Percentiles rank a stretch among this genome's conserved stretches.
Evolutionary conservation across 164 flowering plant species (phyloP).

Genomic region (Saururus chinensis): DNA sequence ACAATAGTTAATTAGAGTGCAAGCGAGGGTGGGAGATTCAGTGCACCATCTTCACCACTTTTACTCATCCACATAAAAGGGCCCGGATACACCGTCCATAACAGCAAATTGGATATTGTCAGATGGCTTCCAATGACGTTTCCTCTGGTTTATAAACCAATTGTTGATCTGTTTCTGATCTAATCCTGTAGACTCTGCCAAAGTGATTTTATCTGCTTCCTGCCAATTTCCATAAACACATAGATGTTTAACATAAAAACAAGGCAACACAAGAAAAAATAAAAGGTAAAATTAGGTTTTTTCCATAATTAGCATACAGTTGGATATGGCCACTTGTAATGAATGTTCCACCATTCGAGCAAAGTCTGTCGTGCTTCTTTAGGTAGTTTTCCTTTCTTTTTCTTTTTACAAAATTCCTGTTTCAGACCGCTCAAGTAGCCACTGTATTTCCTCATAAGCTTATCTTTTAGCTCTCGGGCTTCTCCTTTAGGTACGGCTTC

Average conservation of each 20-base stretch:
- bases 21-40: no score
- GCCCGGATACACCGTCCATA: constrained; percentile 39
- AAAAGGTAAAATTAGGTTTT: no score
- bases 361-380: constrained; percentile 54
- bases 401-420: constrained; percentile 66
- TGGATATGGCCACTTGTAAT: constrained; percentile 73
- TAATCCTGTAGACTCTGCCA: constrained; percentile 48
- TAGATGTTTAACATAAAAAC: no score
- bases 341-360: constrained; percentile 67
- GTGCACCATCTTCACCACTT: neutral
- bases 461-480: constrained; percentile 53
- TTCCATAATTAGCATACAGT: constrained; percentile 23
- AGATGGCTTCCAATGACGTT: constrained; percentile 71
- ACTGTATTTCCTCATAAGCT: constrained; percentile 46
- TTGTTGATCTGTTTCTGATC: constrained; percentile 67
- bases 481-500: constrained; percentile 17
- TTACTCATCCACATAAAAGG: constrained; percentile 26
- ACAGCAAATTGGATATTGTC: constrained; percentile 57
- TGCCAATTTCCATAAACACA: constrained; percentile 8
- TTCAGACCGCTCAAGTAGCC: constrained; percentile 49
- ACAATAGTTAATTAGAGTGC: constrained; percentile 1
- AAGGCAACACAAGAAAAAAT: no score
- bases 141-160: constrained; percentile 67
- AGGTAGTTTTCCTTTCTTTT: constrained; percentile 66
- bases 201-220: constrained; percentile 50